phyloP scores from a whole-genome alignment of 306 rosid genomes.

The Notholithocarpus densiflorus region DNA sequence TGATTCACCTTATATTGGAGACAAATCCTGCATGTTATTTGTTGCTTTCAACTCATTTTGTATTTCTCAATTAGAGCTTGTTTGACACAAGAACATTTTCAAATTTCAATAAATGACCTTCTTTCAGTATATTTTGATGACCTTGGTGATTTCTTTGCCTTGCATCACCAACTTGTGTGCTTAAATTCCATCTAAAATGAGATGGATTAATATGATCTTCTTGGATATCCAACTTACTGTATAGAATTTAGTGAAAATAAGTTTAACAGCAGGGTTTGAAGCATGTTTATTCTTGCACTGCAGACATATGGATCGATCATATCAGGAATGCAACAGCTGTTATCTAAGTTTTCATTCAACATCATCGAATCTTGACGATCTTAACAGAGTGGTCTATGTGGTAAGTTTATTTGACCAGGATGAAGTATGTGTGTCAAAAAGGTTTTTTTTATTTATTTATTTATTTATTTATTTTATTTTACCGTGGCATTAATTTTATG shows the following conservation, averaged over 20 bases:
- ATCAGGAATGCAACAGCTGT: constrained; percentile 71
- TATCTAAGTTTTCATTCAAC: constrained; percentile 70
- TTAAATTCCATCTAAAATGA: background rate
- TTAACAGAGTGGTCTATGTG: background rate
- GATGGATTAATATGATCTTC: background rate
- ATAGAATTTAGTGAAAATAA: background rate
- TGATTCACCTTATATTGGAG: background rate
- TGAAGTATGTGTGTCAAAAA: background rate
- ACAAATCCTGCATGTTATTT: background rate
- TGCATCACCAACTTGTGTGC: background rate
- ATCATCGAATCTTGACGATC: constrained; percentile 36
- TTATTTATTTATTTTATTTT: background rate
- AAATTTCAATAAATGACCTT: background rate
- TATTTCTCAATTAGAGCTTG: background rate
- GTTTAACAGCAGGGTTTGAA: background rate
- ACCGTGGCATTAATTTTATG: background rate
- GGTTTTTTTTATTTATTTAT: background rate
- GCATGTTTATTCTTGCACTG: constrained; percentile 20
- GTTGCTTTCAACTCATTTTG: background rate
- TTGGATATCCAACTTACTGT: background rate
- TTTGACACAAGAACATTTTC: background rate
- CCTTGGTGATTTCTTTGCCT: background rate
- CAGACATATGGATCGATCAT: constrained; percentile 80
- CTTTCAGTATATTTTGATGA: background rate
- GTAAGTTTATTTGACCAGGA: background rate